Base-by-base conservation (phyloP, 2,329 filamentous ascomycete species). In the Cercospora sesami region DNA sequence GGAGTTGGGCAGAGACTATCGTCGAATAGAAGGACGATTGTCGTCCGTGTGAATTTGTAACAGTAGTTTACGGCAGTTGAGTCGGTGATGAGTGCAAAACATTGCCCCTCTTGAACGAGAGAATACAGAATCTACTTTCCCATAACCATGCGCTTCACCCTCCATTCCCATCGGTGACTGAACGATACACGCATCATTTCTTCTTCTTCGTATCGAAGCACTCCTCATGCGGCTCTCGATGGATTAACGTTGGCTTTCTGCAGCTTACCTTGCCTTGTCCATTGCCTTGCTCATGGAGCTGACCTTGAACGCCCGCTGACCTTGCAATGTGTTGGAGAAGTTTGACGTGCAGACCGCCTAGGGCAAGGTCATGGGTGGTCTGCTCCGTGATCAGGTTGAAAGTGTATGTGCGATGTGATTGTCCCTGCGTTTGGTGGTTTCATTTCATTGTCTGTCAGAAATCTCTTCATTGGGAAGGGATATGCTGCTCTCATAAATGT, bases 301-400 rank as follows among this genome's bases (percentile, higher is more conserved):
- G 48, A 28, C 48, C 48, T 26, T 26, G 23, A 42, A 42, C 16
- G 4, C 16, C 36, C 36, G 16, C 36, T 42, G 48, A n/a, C 23
- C 48, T 26, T 26, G 23, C 21, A 14, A 28, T 28, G 48, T 30
- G 48, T 30, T 55, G 48, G 48, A n/a, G 48, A 28, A 55, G 48
- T 55, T 55, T 55, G 48, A 55, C 23, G 48, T 55, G 48, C 48
- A 55, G 23, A n/a, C 48, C 23, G 48, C 12, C 23, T 28, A n/a
- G 48, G 48, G 48, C 48, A 30, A 28, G 48, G 48, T 30, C 16
- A 55, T 55, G 48, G 23, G 48, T 10, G 48, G 48, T 30, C 23
- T 55, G 48, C 48, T 55, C 48, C 48, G 23, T 55, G 48, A 55
- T 30, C 48, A 55, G 48, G 48, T 55, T 55, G 48, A 55, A 55